Conservation (phyloP, 1,284 basidiomycete species). For the Cryptococcus wingfieldii region DNA sequence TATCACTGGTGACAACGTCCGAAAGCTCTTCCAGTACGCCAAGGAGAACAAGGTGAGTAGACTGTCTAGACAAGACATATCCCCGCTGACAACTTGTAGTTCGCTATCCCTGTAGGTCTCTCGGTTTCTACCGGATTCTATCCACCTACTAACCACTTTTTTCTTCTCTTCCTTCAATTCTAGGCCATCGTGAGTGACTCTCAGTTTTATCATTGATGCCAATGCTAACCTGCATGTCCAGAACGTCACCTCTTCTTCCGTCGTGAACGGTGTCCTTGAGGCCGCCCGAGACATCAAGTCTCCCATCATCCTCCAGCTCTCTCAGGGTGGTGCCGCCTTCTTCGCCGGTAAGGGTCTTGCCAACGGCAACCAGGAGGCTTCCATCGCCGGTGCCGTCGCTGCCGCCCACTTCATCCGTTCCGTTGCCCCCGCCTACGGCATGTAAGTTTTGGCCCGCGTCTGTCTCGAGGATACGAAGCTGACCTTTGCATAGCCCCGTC, state of each 20-base stretch:
- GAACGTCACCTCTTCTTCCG: constrained; percentile 83
- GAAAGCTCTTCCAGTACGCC: constrained; percentile 84
- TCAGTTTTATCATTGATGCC: background rate
- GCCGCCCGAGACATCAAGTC: constrained; percentile 90
- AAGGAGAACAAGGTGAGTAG: constrained; percentile 68
- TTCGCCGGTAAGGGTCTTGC: constrained; percentile 94
- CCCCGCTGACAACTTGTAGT: constrained; percentile 52
- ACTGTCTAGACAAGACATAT: background rate
- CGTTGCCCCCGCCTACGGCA: constrained; percentile 82
- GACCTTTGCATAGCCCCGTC: constrained; percentile 64
- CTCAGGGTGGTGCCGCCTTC: constrained; percentile 94
- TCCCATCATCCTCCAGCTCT: constrained; percentile 96
- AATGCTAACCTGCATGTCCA: constrained; percentile 9
- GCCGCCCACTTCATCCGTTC: constrained; percentile 90
- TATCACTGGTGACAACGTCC: constrained; percentile 77
- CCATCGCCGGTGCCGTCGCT: constrained; percentile 83
- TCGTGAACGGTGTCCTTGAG: constrained; percentile 80
- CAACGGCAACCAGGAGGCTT: constrained; percentile 91
- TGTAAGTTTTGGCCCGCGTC: constrained; percentile 55
- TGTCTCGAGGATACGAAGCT: background rate
- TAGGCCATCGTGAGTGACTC: constrained; percentile 1
- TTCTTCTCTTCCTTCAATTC: background rate
- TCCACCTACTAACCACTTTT: background rate
- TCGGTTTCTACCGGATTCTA: background rate
- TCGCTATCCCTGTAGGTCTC: constrained; percentile 67